These are phyloP conservation scores for Begonia masoniana DNA, from an alignment of 306 rosid species.

Conservation along the genomic window DNA sequence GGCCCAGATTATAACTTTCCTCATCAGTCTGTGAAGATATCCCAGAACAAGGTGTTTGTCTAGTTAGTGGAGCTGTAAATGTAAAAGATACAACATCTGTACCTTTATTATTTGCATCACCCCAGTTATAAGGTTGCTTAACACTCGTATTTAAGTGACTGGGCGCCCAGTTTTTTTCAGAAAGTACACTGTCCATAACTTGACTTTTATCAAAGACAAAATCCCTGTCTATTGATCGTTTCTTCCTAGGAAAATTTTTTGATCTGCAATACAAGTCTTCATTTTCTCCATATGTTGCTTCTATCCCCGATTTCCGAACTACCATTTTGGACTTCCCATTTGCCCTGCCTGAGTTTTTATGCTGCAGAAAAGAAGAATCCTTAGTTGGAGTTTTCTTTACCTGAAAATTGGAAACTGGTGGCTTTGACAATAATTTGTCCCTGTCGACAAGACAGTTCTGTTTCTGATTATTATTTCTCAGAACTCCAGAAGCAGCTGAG, in stretches of 20 bases:
- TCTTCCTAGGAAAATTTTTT: slow-evolving; percentile 64
- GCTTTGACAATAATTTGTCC: slow-evolving; percentile 53
- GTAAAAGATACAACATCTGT: slow-evolving; percentile 92
- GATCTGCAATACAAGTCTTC: slow-evolving; percentile 44
- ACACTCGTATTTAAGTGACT: slow-evolving; percentile 26
- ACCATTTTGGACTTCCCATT: slow-evolving; percentile 44
- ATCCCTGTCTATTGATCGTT: slow-evolving; percentile 60
- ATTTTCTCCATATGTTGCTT: slow-evolving; percentile 47
- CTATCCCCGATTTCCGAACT: slow-evolving; percentile 40
- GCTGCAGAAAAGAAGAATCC: slow-evolving; percentile 45
- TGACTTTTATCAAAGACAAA: slow-evolving; percentile 39
- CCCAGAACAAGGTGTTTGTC: slow-evolving; percentile 39
- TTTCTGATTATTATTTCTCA: slow-evolving; percentile 78
- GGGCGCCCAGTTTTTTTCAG: slow-evolving; percentile 47
- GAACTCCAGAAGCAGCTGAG: slow-evolving; percentile 39
- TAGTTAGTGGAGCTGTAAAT: slow-evolving; percentile 78
- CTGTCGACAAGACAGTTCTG: slow-evolving; percentile 54
- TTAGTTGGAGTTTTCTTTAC: slow-evolving; percentile 37
- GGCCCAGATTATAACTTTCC: slow-evolving; percentile 22
- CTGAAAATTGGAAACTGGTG: slow-evolving; percentile 30
- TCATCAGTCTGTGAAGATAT: slow-evolving; percentile 26
- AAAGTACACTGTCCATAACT: slow-evolving; percentile 32
- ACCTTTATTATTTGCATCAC: slow-evolving; percentile 48
- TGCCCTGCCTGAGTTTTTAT: slow-evolving; percentile 46
- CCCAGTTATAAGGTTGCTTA: slow-evolving; percentile 23